phyloP scores from a whole-genome alignment of 495 filamentous ascomycete species.

The Trichoderma gamsii region DNA sequence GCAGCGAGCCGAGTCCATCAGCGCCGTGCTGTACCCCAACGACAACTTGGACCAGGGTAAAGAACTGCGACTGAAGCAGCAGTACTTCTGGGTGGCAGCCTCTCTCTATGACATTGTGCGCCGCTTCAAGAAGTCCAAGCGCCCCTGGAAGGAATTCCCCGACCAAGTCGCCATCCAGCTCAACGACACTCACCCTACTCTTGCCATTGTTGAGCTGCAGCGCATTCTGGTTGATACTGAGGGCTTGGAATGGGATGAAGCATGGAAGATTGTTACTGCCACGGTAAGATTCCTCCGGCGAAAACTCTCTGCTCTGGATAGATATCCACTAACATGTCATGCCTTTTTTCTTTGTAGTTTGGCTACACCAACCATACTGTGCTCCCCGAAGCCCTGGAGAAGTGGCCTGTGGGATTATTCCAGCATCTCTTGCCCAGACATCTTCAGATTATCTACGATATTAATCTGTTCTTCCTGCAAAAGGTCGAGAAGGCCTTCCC shows the following conservation, averaged over 20 bases:
- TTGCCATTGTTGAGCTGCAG: slow-evolving; percentile 92
- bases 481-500: slow-evolving; percentile 83
- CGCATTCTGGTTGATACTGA: slow-evolving; percentile 87
- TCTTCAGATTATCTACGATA: slow-evolving; percentile 96
- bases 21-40: slow-evolving; percentile 94
- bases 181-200: slow-evolving; percentile 95
- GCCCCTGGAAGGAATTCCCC: slow-evolving; percentile 85
- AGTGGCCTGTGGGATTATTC: slow-evolving; percentile 92
- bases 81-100: slow-evolving; percentile 99
- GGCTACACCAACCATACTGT: slow-evolving; percentile 99
- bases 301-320: not conserved
- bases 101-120: slow-evolving; percentile 94
- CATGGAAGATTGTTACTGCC: slow-evolving; percentile 68
- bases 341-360: slow-evolving; percentile 47
- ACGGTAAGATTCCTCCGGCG: slow-evolving; percentile 32
- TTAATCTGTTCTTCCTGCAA: slow-evolving; percentile 92
- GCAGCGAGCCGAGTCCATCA: slow-evolving; percentile 94
- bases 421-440: slow-evolving; percentile 92
- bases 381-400: slow-evolving; percentile 92
- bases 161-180: slow-evolving; percentile 96
- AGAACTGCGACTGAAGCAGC: slow-evolving; percentile 94
- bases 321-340: slow-evolving; percentile 18
- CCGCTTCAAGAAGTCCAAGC: slow-evolving; percentile 93
- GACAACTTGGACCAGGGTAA: slow-evolving; percentile 96
- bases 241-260: slow-evolving; percentile 87